Evolutionary conservation across 2,329 filamentous ascomycete genomes (phyloP).

Genomic region (Akanthomyces dipterigenus): DNA sequence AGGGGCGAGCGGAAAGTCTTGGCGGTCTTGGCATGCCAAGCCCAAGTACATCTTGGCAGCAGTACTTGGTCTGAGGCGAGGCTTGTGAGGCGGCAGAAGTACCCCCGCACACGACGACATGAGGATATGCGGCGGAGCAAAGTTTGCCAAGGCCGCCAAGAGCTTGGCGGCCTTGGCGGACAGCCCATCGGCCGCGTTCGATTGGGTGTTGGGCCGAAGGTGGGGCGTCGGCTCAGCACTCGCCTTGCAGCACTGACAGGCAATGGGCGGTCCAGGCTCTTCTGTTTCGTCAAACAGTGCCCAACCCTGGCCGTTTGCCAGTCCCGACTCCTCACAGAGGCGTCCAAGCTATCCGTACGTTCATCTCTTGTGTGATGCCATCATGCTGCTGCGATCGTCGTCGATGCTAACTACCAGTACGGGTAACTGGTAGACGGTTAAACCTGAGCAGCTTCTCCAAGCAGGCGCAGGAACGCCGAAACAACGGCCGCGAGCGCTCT

Average conservation of each 20-base stretch:
- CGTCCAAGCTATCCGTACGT: not conserved
- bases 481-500: not conserved
- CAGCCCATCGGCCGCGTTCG: constrained; percentile 23
- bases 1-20: constrained; percentile 33
- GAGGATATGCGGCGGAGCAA: constrained; percentile 21
- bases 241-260: constrained; percentile 10
- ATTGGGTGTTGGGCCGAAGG: constrained; percentile 18
- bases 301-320: not conserved
- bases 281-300: constrained; percentile 4
- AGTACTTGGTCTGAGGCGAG: not conserved
- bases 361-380: not conserved
- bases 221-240: constrained; percentile 2
- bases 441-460: not conserved
- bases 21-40: constrained; percentile 30
- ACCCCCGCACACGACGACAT: not conserved
- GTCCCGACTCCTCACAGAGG: too few relatives aligned
- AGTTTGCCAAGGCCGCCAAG: constrained; percentile 30
- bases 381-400: not conserved
- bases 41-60: constrained; percentile 19
- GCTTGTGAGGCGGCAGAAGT: not conserved
- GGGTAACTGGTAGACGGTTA: too few relatives aligned
- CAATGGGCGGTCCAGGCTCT: constrained; percentile 11
- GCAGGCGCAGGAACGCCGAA: not conserved
- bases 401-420: not conserved
- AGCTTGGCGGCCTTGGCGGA: constrained; percentile 33